Conservation (phyloP, 2,329 filamentous ascomycete genomes). For the Sporothrix mexicana region DNA sequence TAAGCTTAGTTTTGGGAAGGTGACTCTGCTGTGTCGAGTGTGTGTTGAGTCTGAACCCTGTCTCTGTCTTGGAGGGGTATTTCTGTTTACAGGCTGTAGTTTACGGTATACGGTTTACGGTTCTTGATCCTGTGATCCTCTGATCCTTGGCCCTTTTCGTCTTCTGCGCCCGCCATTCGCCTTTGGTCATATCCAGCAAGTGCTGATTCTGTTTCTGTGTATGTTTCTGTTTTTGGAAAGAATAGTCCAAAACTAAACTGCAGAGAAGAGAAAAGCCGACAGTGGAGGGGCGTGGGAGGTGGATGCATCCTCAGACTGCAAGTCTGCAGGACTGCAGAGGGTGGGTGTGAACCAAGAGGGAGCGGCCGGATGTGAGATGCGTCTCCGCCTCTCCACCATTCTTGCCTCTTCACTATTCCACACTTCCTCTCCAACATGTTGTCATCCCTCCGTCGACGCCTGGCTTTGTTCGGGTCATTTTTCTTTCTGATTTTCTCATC, state of each 20-base stretch:
- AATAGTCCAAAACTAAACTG: not conserved
- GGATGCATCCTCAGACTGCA: not conserved
- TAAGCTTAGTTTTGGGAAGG: too few species aligned
- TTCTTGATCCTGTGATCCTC: not conserved
- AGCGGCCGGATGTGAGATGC: conserved; percentile 23
- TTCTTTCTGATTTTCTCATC: not conserved
- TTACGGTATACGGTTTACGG: not conserved
- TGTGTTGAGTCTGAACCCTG: too few species aligned
- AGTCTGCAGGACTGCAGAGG: too few species aligned
- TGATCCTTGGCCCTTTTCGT: not conserved
- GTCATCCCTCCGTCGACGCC: not conserved
- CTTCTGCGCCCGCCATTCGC: too few species aligned
- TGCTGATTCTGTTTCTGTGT: not conserved
- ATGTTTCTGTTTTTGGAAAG: conserved; percentile 23
- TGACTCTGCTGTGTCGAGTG: too few species aligned
- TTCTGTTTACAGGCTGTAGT: not conserved
- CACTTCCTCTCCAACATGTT: conserved; percentile 13
- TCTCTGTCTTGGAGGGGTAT: not conserved
- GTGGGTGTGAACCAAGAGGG: conserved; percentile 3
- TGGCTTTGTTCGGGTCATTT: not conserved
- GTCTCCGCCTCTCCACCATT: conserved; percentile 7
- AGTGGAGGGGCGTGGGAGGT: not conserved
- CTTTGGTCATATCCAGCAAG: not conserved
- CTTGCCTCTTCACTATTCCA: too few species aligned
- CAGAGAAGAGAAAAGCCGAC: not conserved